Base-by-base conservation (phyloP, 345 rosid species). In the Raphanus raphanistrum region DNA sequence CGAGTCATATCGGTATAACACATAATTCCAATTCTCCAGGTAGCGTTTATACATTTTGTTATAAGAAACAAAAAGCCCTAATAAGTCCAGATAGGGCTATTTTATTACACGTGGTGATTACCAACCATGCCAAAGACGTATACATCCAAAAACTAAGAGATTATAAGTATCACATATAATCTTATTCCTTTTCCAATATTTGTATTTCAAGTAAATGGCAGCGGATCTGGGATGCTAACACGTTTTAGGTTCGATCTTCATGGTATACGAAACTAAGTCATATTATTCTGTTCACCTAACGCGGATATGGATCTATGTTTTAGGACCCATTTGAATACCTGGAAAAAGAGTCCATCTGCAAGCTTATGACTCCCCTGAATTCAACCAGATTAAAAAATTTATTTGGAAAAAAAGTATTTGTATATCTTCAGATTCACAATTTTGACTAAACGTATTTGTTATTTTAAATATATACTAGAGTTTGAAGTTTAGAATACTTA, bases 61-160 rank as follows among this genome's bases (percentile, higher is more conserved):
- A 41, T 55, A 64, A 64, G 60, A 65, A 55, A 71, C 76, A 70
- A 70, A 68, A 55, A 13, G 0, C 67, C 54, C 61, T 77, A 71
- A 76, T 52, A 63, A 38, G 15, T 76, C 69, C 54, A 76, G 73
- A 52, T 52, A 70, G 17, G 48, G 45, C 63, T 70, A 77, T 54
- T 61, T 36, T 57, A 43, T 21, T 57, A 28, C 72, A 71, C 76
- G 76, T 77, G 81, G 81, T 71, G 72, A 29, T 71, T 64, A 71
- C 59, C 60, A 65, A 64, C 72, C 67, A 57, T 43, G 52, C 32
- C 66, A 41, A 64, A 71, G 50, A 71, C 76, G 66, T 54, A 43
- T 77, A 60, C 29, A 71, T 63, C 36, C 41, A 36, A 71, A 41
- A 71, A n/a, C 70, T 57, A 54, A 77, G 66, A 77, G 76, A 70